Base-by-base conservation (phyloP, 768 basidiomycete species). In the Pleurotus citrinopileatus region DNA sequence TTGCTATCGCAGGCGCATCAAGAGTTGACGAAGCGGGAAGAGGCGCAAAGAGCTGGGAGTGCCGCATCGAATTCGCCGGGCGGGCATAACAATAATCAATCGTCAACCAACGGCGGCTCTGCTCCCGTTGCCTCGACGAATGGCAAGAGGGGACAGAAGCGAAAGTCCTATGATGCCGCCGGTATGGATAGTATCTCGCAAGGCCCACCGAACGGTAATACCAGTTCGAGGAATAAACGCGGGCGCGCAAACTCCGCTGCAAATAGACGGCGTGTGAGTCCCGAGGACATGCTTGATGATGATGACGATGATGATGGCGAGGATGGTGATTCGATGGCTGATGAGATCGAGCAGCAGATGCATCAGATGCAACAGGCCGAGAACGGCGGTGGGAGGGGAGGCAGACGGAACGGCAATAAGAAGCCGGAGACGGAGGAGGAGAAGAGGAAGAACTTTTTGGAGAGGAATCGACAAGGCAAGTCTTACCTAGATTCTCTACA, bases 381-480 rank as follows among this genome's bases (percentile, higher is more conserved):
- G 50, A 59, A 15, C 43, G 55, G 2, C 54, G 55, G 34, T 56
- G 60, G 23, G 61, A 60, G 15, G 3, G 48, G 48, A 1, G 48
- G 48, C 19, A 29, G 48, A 19, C 29, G 48, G 7, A 59, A 36
- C 60, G 59, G n/a, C 26, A 58, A 63, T 15, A 94, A 90, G 70
- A 93, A 88, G 65, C 90, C 89, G 20, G 94, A 97, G 76, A 98
- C 96, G 0, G 97, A 99, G 68, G 97, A 98, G 69, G 97, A 98
- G 66, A 99, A 99, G 71, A 79, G 97, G 37, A 85, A 82, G 70
- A 98, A 98, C 71, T 98, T 99, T 71, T 73, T 99, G 56, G 97
- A 98, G 70, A 80, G 97, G 57, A 99, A 99, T 66, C 80, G 97
- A 63, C 97, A 98, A 82, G 96, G 96, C 98, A 57, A 48, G 76